These are phyloP conservation scores for Breynia disticha DNA, from an alignment of 441 rosid species.

Conservation along the genomic window DNA sequence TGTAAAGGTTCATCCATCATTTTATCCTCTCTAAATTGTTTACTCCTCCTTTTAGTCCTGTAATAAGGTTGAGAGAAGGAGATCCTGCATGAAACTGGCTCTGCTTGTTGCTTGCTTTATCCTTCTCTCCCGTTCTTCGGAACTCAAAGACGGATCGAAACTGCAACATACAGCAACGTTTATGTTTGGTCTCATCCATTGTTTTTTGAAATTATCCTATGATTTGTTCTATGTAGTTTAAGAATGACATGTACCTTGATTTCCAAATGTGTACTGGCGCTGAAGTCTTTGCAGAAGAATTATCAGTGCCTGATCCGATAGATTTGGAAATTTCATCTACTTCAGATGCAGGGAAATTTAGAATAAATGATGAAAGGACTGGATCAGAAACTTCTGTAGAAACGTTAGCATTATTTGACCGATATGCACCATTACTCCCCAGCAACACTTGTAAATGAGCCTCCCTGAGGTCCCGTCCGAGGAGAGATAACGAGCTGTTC, in stretches of 20 bases:
- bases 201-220: background rate
- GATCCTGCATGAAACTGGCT: constrained; percentile 48
- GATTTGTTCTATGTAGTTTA: no score
- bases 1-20: constrained; percentile 18
- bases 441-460: constrained; percentile 51
- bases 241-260: constrained; percentile 28
- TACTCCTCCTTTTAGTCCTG: constrained; percentile 21
- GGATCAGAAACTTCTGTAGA: constrained; percentile 42
- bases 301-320: constrained; percentile 26
- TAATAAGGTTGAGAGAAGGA: constrained; percentile 35
- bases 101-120: constrained; percentile 42
- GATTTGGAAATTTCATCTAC: constrained; percentile 51
- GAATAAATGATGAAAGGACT: constrained; percentile 44
- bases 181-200: background rate
- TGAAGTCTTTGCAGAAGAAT: constrained; percentile 21
- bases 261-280: constrained; percentile 38
- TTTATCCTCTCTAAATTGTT: constrained; percentile 12
- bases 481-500: constrained; percentile 37
- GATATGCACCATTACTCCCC: constrained; percentile 46
- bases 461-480: constrained; percentile 52
- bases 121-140: constrained; percentile 47
- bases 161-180: constrained; percentile 18
- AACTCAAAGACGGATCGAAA: constrained; percentile 48
- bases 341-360: constrained; percentile 48
- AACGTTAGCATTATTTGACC: constrained; percentile 33